A percentile compares a stretch with the other conserved stretches of the same genome.
These are phyloP conservation scores for Umbilicus rupestris DNA, from an alignment of 164 flowering plant species.

Conservation along the genomic window DNA sequence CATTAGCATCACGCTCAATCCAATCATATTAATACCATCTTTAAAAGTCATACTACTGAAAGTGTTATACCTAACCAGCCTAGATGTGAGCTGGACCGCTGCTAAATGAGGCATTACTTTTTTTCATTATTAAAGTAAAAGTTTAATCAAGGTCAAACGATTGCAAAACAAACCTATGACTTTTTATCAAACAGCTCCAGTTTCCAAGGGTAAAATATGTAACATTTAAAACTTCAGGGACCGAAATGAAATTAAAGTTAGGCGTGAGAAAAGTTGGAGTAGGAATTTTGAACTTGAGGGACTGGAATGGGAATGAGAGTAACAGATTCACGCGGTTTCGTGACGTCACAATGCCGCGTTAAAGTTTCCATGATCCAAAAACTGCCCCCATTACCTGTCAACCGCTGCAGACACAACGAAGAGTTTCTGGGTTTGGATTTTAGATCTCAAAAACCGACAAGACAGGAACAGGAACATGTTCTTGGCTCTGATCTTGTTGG, in stretches of 20 bases:
- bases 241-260: background rate
- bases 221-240: background rate
- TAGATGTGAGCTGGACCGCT: too few species aligned
- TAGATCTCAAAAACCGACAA: background rate
- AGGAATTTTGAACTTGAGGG: background rate
- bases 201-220: too few species aligned
- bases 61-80: too few species aligned
- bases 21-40: too few species aligned
- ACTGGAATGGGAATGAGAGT: background rate
- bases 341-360: conserved; percentile 5
- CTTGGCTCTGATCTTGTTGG: background rate
- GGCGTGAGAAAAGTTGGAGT: too few species aligned
- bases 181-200: too few species aligned
- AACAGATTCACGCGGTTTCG: background rate
- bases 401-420: background rate
- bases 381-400: background rate
- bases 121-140: too few species aligned
- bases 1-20: too few species aligned
- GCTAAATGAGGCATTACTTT: too few species aligned
- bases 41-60: too few species aligned
- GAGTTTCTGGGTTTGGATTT: background rate
- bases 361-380: background rate
- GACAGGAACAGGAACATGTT: background rate
- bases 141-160: too few species aligned
- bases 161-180: too few species aligned